Conservation (phyloP, 345 rosid species). For the Heritiera littoralis region DNA sequence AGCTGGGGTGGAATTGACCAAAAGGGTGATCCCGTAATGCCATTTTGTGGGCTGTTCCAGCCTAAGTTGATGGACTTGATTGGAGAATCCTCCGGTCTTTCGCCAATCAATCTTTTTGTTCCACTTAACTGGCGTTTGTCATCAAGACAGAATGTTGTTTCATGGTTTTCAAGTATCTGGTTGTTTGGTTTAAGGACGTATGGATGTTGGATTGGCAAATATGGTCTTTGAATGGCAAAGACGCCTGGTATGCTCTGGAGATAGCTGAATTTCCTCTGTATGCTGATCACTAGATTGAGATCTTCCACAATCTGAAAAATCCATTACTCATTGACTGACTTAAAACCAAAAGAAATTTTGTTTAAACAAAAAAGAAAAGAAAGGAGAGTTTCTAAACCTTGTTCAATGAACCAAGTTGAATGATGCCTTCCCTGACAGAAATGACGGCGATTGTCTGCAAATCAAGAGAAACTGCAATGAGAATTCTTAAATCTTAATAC, state of each 20-base stretch:
- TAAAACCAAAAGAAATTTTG: not conserved
- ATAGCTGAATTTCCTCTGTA: conserved; percentile 68
- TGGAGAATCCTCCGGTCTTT: conserved; percentile 32
- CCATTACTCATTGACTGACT: not conserved
- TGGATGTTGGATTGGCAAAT: conserved; percentile 50
- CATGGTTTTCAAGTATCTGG: conserved; percentile 32
- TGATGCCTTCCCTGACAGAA: conserved; percentile 71
- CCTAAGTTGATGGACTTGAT: conserved; percentile 56
- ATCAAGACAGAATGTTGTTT: conserved; percentile 28
- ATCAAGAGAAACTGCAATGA: conserved; percentile 20
- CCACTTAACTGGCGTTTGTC: conserved; percentile 36
- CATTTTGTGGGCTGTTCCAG: conserved; percentile 57
- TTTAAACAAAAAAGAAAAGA: not conserved
- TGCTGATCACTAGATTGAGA: conserved; percentile 58
- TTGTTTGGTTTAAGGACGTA: conserved; percentile 39
- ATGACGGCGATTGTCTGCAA: conserved; percentile 69
- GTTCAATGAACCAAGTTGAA: conserved; percentile 71
- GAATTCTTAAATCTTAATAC: not conserved
- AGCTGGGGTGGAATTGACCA: conserved; percentile 51
- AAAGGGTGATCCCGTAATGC: conserved; percentile 34
- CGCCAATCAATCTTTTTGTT: conserved; percentile 43
- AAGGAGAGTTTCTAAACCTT: conserved; percentile 39
- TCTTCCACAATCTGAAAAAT: conserved; percentile 54
- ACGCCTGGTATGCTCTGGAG: conserved; percentile 73
- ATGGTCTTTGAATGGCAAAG: conserved; percentile 56